Evolutionary conservation across 805 yeast species (phyloP).

Genomic region (Debaryomyces prosopidis): DNA sequence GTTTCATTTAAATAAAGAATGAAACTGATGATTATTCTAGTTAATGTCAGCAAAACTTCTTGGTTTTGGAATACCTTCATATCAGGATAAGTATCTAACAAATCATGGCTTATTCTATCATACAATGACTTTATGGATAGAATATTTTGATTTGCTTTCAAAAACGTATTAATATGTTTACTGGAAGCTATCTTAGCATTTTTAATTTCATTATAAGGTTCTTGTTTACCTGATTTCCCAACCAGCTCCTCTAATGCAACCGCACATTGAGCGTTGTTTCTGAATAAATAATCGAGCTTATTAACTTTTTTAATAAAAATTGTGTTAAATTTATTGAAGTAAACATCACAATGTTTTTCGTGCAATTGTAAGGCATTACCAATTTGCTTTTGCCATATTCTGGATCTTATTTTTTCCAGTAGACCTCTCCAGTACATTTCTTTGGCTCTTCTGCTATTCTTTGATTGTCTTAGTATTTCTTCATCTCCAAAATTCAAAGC

Average conservation of each 20-base stretch:
- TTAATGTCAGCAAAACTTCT: constrained; percentile 12
- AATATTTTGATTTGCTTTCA: constrained; percentile 5
- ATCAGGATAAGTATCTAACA: constrained; percentile 21
- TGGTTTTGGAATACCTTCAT: constrained; percentile 16
- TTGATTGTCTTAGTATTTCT: constrained; percentile 6
- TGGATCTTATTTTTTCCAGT: constrained; percentile 33
- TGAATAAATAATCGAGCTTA: constrained; percentile 1
- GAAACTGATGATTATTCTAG: constrained; percentile 32
- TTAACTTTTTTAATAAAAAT: background rate
- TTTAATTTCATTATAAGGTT: background rate
- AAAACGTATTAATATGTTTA: constrained; percentile 3
- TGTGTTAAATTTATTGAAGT: constrained; percentile 8
- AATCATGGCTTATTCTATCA: constrained; percentile 14
- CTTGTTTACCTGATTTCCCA: background rate
- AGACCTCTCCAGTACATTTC: constrained; percentile 26
- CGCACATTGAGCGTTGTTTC: background rate
- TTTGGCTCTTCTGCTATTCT: constrained; percentile 4
- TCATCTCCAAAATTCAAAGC: constrained; percentile 5
- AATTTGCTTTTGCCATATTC: constrained; percentile 52
- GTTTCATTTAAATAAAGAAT: constrained; percentile 16
- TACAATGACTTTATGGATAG: constrained; percentile 6
- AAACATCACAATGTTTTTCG: constrained; percentile 13
- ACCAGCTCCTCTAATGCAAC: background rate
- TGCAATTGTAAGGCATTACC: constrained; percentile 23
- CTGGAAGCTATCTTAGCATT: constrained; percentile 1